phyloP scores from a whole-genome alignment of 345 rosid genomes.

The Eutrema heterophyllum region DNA sequence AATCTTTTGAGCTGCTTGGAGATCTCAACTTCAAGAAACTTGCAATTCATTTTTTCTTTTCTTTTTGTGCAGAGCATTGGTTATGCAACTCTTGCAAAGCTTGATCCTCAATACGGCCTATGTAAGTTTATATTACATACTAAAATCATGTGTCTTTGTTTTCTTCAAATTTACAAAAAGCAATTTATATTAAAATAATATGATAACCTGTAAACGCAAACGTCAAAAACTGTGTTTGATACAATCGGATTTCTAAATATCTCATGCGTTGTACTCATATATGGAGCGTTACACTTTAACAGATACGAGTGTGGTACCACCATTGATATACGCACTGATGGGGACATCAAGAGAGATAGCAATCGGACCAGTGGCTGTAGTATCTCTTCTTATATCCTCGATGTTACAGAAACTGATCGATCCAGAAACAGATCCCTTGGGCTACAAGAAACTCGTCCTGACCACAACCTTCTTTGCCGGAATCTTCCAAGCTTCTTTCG shows the following conservation, averaged over 20 bases:
- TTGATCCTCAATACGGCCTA: slow-evolving; percentile 91
- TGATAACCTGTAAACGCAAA: no score
- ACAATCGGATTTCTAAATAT: background rate
- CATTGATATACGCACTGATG: slow-evolving; percentile 80
- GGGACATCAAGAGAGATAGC: slow-evolving; percentile 94
- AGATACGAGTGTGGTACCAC: slow-evolving; percentile 90
- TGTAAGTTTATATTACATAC: slow-evolving; percentile 44
- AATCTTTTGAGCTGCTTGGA: background rate
- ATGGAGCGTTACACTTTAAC: background rate
- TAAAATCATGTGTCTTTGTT: background rate
- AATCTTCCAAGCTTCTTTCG: slow-evolving; percentile 71
- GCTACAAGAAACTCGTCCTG: slow-evolving; percentile 62
- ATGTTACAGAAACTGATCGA: slow-evolving; percentile 61
- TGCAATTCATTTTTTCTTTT: background rate
- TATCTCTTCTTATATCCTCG: slow-evolving; percentile 76
- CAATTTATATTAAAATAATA: no score
- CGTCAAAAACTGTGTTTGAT: background rate
- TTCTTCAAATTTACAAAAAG: no score
- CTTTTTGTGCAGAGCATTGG: slow-evolving; percentile 67
- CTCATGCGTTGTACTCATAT: background rate
- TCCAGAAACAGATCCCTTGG: slow-evolving; percentile 55
- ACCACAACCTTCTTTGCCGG: slow-evolving; percentile 87
- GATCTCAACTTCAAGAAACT: background rate
- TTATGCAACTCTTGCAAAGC: slow-evolving; percentile 88
- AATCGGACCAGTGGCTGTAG: slow-evolving; percentile 91